Evolutionary conservation across 352 stramenopile genomes (phyloP).

Genomic region (Peronospora farinosa): DNA sequence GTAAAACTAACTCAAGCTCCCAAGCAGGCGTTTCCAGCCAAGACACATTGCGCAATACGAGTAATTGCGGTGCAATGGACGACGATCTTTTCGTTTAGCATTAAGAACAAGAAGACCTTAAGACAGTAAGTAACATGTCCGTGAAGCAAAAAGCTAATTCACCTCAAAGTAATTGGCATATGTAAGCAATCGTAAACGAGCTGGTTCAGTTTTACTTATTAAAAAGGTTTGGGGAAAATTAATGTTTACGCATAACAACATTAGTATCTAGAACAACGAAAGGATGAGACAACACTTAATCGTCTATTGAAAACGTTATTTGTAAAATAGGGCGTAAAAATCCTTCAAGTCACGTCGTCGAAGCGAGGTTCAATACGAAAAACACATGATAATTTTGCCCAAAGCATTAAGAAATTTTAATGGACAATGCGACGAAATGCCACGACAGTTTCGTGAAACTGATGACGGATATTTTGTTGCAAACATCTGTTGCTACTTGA

Average conservation of each 20-base stretch:
- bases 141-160: slow-evolving; percentile 68
- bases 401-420: slow-evolving; percentile 14
- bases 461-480: slow-evolving; percentile 28
- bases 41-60: background rate
- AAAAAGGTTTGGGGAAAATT: slow-evolving; percentile 54
- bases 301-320: slow-evolving; percentile 67
- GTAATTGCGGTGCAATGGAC: slow-evolving; percentile 67
- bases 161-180: slow-evolving; percentile 52
- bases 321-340: slow-evolving; percentile 62
- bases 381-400: background rate
- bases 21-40: slow-evolving; percentile 51
- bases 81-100: slow-evolving; percentile 63
- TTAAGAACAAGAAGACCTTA: slow-evolving; percentile 53
- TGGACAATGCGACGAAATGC: slow-evolving; percentile 18
- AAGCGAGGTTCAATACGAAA: slow-evolving; percentile 27
- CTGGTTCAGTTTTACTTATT: slow-evolving; percentile 73
- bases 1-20: slow-evolving; percentile 49
- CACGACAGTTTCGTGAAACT: slow-evolving; percentile 17
- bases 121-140: slow-evolving; percentile 78
- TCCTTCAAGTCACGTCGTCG: slow-evolving; percentile 34
- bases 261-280: background rate
- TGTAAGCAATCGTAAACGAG: slow-evolving; percentile 56
- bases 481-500: slow-evolving; percentile 25
- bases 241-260: slow-evolving; percentile 42
- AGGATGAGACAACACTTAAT: slow-evolving; percentile 66